These are phyloP conservation scores for Russula olivacea DNA, from an alignment of 768 basidiomycete species.

Conservation along the genomic window DNA sequence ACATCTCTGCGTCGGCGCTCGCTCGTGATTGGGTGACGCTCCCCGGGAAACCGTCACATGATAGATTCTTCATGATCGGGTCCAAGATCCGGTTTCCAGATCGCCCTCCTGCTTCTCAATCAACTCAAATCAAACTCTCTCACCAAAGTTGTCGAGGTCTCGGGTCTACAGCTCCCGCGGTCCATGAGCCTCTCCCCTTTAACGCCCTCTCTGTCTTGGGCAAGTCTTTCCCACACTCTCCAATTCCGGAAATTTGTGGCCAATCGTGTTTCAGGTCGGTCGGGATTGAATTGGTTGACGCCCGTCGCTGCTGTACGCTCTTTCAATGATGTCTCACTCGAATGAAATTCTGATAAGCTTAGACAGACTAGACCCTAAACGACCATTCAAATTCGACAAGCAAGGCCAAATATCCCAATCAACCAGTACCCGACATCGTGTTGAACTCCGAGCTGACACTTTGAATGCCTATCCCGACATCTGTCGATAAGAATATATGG, in stretches of 20 bases:
- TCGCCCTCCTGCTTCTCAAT: slow-evolving; percentile 17
- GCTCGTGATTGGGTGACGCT: slow-evolving; percentile 18
- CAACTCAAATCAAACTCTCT: slow-evolving; percentile 3
- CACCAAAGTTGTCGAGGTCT: background rate
- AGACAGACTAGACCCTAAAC: slow-evolving; percentile 6
- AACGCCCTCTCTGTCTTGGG: background rate
- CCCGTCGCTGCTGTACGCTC: background rate
- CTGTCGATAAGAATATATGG: slow-evolving; percentile 69
- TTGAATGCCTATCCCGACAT: slow-evolving; percentile 33
- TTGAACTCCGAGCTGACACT: too few species aligned
- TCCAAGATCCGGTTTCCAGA: slow-evolving; percentile 19
- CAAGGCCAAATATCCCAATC: slow-evolving; percentile 6
- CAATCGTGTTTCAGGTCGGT: background rate
- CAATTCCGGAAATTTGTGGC: background rate
- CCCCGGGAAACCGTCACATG: slow-evolving; percentile 25
- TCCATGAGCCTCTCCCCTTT: background rate
- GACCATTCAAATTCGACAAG: background rate
- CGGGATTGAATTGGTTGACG: too few species aligned
- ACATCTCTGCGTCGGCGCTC: background rate
- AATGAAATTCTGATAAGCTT: background rate
- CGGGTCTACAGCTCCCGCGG: slow-evolving; percentile 4
- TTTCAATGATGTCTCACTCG: slow-evolving; percentile 1
- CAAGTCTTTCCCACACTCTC: background rate
- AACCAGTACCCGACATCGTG: background rate
- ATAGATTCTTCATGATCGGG: slow-evolving; percentile 25